Evolutionary conservation across 2,329 filamentous ascomycete genomes (phyloP).

Genomic region (Nigrospora sphaerica): DNA sequence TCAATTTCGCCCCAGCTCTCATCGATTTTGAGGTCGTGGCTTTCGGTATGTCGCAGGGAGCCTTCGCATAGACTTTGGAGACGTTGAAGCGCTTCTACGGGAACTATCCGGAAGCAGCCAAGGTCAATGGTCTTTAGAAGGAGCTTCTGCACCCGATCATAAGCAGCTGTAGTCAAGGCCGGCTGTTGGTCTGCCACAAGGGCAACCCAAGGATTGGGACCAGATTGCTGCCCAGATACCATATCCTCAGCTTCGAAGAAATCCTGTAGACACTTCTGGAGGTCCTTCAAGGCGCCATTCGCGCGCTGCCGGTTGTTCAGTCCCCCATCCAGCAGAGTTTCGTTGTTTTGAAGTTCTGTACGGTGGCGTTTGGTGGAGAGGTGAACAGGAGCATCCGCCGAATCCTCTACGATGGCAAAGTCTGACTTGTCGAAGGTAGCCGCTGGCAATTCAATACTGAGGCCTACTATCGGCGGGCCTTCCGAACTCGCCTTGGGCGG

Average conservation of each 20-base stretch:
- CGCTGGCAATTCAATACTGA: conserved; percentile 41
- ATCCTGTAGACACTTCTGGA: conserved; percentile 63
- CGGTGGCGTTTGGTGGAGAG: conserved; percentile 50
- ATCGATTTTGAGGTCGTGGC: conserved; percentile 61
- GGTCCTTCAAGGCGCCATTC: conserved; percentile 62
- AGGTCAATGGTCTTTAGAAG: conserved; percentile 67
- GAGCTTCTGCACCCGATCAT: conserved; percentile 65
- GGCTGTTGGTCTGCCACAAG: conserved; percentile 53
- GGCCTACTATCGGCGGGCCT: conserved; percentile 9
- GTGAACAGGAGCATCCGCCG: conserved; percentile 37
- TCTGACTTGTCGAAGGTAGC: conserved; percentile 43
- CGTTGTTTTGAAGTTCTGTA: conserved; percentile 41
- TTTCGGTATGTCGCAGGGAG: conserved; percentile 60
- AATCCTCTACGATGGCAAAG: conserved; percentile 40
- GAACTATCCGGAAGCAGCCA: conserved; percentile 62
- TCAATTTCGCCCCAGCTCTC: conserved; percentile 63
- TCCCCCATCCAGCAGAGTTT: conserved; percentile 51
- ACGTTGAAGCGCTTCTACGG: conserved; percentile 66
- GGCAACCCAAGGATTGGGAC: conserved; percentile 46
- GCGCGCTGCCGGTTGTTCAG: conserved; percentile 78
- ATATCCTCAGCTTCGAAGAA: conserved; percentile 75
- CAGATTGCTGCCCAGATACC: conserved; percentile 47
- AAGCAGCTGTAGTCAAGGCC: conserved; percentile 58
- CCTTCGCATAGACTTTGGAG: conserved; percentile 76
- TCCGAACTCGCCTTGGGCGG: conserved; percentile 10